A percentile compares a stretch with the other conserved stretches of the same genome.
These are phyloP conservation scores for Golubevia pallescens DNA, from an alignment of 1,284 basidiomycete genomes.

Conservation along the genomic window DNA sequence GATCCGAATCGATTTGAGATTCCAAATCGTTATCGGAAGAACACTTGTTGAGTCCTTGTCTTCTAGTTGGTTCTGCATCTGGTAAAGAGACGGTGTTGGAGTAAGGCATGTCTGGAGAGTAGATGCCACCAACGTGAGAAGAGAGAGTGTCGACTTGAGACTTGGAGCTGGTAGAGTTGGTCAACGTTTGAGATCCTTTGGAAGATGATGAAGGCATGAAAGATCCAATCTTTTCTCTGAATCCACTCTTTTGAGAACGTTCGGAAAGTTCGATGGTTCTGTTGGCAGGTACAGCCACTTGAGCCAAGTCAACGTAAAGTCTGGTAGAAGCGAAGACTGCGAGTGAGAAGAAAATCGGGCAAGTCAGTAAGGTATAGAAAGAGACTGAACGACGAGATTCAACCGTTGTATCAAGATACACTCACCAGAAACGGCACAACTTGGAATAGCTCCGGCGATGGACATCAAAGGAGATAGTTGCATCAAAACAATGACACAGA, in stretches of 20 bases:
- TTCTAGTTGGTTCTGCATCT: neutral
- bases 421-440: constrained; percentile 18
- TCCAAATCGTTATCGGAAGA: neutral
- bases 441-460: constrained; percentile 31
- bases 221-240: neutral
- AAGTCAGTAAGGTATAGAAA: neutral
- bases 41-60: too few species aligned
- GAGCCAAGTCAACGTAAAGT: constrained; percentile 33
- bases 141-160: neutral
- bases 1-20: neutral
- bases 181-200: neutral
- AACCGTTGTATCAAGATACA: neutral
- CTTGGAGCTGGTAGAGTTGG: neutral
- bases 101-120: neutral
- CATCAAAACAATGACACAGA: constrained; percentile 14
- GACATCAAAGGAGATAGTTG: constrained; percentile 42
- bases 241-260: neutral
- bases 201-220: neutral
- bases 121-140: too few species aligned
- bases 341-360: neutral
- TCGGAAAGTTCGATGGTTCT: neutral
- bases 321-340: constrained; percentile 30
- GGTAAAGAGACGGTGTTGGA: neutral
- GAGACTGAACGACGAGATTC: neutral
- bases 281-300: constrained; percentile 22